Evolutionary conservation across 2,329 filamentous ascomycete genomes (phyloP), one percentile per base, ranked within the genome.

Genomic region (Aspergillus glaucus): DNA sequence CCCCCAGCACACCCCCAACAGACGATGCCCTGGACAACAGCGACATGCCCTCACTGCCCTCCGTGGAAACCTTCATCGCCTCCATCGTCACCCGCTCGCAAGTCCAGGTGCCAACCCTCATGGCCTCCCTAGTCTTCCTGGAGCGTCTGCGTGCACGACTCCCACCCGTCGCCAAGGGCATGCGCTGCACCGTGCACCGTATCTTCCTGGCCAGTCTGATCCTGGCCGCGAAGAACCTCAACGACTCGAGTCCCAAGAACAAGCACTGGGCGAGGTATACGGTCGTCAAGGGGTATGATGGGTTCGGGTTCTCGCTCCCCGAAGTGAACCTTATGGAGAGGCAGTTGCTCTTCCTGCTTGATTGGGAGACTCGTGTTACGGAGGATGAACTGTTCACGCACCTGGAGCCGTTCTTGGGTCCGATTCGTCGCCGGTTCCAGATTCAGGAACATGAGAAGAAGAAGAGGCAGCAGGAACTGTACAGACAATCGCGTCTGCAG

Each of bases 321-420:
- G 93, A 98, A 74, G 93, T 98, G 62, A 98, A 98, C 76, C 79
- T 97, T 54, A 98, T 98, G 93, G 93, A 98, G 80, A 94, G 95
- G 80, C 93, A 98, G 74, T 80, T 98, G 26, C 85, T 98, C 46
- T 93, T 89, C 76, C 81, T 98, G 40, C 79, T 98, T 42, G 88
- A 96, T 67, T 98, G 91, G 89, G 89, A 98, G 58, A 81, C 95
- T 52, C 81, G 88, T 58, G 90, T 98, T 64, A 84, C 79, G 39
- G 83, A 90, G 63, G 79, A 91, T 48, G 90, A 97, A 62, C 84
- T 98, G 40, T 89, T 95, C 75, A 78, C 77, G 57, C 88, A 95
- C 68, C 79, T 97, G 37, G 89, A 96, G 60, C 81, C 81, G 39
- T 97, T 97, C 78, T 80, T 98, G 41, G 84, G 84, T 30, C 92